A percentile compares a stretch with the other conserved stretches of the same genome.
These are phyloP conservation scores for Linnemannia exigua DNA, from an alignment of 192 early-diverging fungal genomes.

Conservation along the genomic window DNA sequence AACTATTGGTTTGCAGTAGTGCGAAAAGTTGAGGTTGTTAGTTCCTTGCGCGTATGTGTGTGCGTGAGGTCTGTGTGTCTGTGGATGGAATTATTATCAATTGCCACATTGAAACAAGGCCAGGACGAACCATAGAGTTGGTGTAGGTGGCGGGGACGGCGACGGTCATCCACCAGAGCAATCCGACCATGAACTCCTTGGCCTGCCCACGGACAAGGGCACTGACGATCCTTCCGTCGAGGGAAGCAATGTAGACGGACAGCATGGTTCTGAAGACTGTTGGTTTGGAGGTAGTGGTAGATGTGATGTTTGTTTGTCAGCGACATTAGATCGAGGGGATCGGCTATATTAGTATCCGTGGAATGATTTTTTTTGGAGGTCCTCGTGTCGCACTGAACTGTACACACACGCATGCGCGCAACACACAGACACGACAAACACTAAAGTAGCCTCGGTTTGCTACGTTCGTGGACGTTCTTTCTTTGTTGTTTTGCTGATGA, in stretches of 20 bases:
- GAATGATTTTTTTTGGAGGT: background rate
- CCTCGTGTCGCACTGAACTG: background rate
- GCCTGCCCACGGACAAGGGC: constrained; percentile 83
- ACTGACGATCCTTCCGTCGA: constrained; percentile 88
- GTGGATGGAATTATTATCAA: too few species aligned
- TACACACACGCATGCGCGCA: background rate
- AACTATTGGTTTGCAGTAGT: constrained; percentile 52
- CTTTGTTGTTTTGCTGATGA: background rate
- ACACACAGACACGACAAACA: background rate
- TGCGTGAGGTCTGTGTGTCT: too few species aligned
- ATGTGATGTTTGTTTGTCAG: constrained; percentile 3
- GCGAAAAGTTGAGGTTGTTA: background rate
- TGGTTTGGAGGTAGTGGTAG: background rate
- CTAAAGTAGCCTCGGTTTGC: background rate
- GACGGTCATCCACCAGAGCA: constrained; percentile 93
- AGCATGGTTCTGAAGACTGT: constrained; percentile 88
- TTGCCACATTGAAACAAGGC: background rate
- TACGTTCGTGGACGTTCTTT: background rate
- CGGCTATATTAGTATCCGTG: constrained; percentile 15
- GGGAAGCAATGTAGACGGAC: constrained; percentile 90
- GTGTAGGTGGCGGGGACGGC: constrained; percentile 97
- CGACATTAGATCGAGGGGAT: background rate
- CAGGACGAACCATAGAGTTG: constrained; percentile 79
- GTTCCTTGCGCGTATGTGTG: too few species aligned
- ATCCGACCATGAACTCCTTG: constrained; percentile 85